These are phyloP conservation scores for Backusella tuberculispora DNA, from an alignment of 192 early-diverging fungal species.

Conservation along the genomic window DNA sequence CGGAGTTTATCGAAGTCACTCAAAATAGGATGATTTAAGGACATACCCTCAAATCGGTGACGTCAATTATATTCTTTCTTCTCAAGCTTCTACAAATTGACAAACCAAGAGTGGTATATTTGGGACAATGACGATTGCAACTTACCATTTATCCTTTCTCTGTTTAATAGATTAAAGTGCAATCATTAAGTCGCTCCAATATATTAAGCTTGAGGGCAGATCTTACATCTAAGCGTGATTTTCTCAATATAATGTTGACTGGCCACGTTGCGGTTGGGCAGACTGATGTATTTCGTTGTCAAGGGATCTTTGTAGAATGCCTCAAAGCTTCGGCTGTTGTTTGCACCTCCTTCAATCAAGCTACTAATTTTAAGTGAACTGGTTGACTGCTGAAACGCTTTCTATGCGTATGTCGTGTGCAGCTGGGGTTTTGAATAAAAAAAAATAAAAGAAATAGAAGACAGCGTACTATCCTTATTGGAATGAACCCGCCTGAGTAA, in stretches of 20 bases:
- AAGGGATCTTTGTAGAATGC: conserved; percentile 17
- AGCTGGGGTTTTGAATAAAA: neutral
- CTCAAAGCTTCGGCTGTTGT: conserved; percentile 13
- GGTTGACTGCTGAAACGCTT: neutral
- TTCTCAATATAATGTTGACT: neutral
- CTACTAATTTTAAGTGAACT: neutral
- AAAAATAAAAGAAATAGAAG: too few relatives aligned
- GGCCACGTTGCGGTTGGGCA: conserved; percentile 13
- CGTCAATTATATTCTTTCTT: too few relatives aligned
- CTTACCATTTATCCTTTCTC: conserved; percentile 1
- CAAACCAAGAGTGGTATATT: neutral
- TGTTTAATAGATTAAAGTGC: neutral
- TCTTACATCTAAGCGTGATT: conserved; percentile 16
- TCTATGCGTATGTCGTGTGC: neutral
- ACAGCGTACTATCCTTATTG: too few relatives aligned
- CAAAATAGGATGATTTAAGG: too few relatives aligned
- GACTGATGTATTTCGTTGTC: conserved; percentile 17
- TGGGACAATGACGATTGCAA: neutral
- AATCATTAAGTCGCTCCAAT: conserved; percentile 10
- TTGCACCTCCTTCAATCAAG: conserved; percentile 1
- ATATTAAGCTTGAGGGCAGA: conserved; percentile 14
- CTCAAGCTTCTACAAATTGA: neutral
- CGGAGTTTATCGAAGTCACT: too few relatives aligned
- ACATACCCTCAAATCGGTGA: too few relatives aligned
- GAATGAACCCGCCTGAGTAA: too few relatives aligned